Conservation (phyloP, 768 basidiomycete genomes). For the Terana coerulea region DNA sequence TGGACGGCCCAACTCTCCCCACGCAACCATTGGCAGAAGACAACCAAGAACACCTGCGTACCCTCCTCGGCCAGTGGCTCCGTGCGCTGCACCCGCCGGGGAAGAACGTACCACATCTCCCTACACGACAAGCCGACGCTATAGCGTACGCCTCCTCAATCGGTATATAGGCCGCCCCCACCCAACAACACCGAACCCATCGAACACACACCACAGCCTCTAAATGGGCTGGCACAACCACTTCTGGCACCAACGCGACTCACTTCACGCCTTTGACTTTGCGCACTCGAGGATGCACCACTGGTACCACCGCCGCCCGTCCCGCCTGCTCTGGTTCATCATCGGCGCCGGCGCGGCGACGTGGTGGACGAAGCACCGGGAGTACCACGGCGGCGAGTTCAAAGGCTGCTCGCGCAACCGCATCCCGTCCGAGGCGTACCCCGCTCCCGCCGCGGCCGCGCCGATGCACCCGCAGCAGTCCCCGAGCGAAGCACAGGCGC, state of each 20-base stretch:
- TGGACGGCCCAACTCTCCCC: too few species aligned
- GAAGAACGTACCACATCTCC: not conserved
- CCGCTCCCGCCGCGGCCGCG: not conserved
- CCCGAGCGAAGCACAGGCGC: slow-evolving; percentile 66
- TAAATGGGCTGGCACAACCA: not conserved
- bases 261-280: slow-evolving; percentile 37
- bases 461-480: slow-evolving; percentile 26
- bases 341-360: slow-evolving; percentile 47
- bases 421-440: slow-evolving; percentile 25
- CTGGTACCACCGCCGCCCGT: slow-evolving; percentile 34
- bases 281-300: not conserved
- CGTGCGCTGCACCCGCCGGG: not conserved
- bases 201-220: not conserved
- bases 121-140: slow-evolving; percentile 64
- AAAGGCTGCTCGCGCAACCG: slow-evolving; percentile 26
- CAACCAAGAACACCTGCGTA: too few species aligned
- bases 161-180: not conserved
- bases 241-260: not conserved
- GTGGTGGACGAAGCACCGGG: slow-evolving; percentile 38
- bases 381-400: slow-evolving; percentile 32
- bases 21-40: too few species aligned
- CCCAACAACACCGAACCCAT: slow-evolving; percentile 35
- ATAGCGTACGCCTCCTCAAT: slow-evolving; percentile 51
- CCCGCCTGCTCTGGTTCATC: slow-evolving; percentile 66
- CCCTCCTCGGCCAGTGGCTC: not conserved